Percentiles rank a stretch among this genome's conserved stretches.
These are phyloP conservation scores for sorghum (Sorghum bicolor) DNA, from an alignment of 176 grass and related monocot species.

Conservation along the genomic window DNA sequence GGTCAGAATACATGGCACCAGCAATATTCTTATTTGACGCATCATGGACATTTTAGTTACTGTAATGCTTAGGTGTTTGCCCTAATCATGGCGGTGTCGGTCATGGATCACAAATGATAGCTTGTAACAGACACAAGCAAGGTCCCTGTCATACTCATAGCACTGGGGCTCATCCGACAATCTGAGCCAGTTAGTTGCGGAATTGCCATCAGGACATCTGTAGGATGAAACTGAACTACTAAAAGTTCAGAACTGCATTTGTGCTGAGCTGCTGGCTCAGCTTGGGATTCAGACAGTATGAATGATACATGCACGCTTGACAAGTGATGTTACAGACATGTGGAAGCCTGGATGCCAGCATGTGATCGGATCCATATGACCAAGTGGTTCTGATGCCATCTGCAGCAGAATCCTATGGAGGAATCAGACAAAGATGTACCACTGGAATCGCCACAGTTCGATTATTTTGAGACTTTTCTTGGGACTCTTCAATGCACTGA, in stretches of 20 bases:
- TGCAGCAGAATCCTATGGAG: constrained; percentile 38
- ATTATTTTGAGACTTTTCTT: constrained; percentile 18
- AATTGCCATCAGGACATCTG: constrained; percentile 10
- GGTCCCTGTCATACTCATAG: constrained; percentile 39
- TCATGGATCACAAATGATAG: constrained; percentile 23
- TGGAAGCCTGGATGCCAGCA: constrained; percentile 14
- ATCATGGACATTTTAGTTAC: constrained; percentile 6
- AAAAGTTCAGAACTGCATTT: neutral
- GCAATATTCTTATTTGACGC: neutral
- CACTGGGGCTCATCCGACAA: constrained; percentile 2
- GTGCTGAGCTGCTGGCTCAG: neutral
- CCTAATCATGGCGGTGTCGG: constrained; percentile 30
- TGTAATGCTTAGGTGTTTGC: constrained; percentile 2
- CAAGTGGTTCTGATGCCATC: constrained; percentile 23
- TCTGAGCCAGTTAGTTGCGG: constrained; percentile 17
- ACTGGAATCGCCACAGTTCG: neutral
- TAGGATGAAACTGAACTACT: neutral
- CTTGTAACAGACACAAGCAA: constrained; percentile 10
- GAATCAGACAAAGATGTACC: constrained; percentile 27
- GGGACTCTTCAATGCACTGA: neutral
- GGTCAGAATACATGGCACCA: neutral
- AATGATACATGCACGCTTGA: constrained; percentile 6
- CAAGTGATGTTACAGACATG: constrained; percentile 18
- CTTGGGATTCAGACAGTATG: neutral
- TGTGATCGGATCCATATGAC: constrained; percentile 20